phyloP scores from a whole-genome alignment of 768 basidiomycete species.

The Tulasnella calospora region DNA sequence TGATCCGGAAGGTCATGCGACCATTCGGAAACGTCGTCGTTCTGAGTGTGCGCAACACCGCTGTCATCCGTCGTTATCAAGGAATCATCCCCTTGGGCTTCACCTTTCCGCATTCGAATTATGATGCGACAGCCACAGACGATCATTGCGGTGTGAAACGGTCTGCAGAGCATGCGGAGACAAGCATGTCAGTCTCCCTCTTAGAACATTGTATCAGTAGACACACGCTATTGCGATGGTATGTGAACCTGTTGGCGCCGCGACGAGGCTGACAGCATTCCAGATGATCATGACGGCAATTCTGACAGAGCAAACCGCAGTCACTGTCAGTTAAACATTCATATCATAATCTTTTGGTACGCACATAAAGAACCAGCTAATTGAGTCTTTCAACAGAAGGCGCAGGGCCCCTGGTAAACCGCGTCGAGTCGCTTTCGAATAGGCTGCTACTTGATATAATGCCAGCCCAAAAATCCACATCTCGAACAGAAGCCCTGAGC shows the following conservation, averaged over 20 bases:
- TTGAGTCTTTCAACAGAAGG: constrained; percentile 4
- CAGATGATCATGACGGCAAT: constrained; percentile 7
- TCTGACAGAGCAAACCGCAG: not conserved
- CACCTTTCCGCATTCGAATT: constrained; percentile 7
- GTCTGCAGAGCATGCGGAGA: not conserved
- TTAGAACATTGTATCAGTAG: not conserved
- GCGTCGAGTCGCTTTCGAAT: not conserved
- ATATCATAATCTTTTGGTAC: not conserved
- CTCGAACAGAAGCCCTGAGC: not conserved
- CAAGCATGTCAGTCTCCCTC: not conserved
- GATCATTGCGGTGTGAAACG: constrained; percentile 8
- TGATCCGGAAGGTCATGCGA: not conserved
- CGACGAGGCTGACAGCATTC: not conserved
- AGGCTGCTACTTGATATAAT: not conserved
- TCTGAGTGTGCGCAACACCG: not conserved
- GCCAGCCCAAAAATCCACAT: constrained; percentile 18
- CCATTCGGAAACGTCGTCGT: not conserved
- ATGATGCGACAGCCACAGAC: constrained; percentile 16
- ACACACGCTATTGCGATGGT: constrained; percentile 12
- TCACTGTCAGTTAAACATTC: not conserved
- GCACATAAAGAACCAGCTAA: constrained; percentile 7
- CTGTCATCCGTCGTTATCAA: not conserved
- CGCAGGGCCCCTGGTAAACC: not conserved
- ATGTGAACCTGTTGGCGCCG: not conserved
- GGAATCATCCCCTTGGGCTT: not conserved